Evolutionary conservation across 2,329 filamentous ascomycete genomes (phyloP).

Genomic region (Bipolaris cookei): DNA sequence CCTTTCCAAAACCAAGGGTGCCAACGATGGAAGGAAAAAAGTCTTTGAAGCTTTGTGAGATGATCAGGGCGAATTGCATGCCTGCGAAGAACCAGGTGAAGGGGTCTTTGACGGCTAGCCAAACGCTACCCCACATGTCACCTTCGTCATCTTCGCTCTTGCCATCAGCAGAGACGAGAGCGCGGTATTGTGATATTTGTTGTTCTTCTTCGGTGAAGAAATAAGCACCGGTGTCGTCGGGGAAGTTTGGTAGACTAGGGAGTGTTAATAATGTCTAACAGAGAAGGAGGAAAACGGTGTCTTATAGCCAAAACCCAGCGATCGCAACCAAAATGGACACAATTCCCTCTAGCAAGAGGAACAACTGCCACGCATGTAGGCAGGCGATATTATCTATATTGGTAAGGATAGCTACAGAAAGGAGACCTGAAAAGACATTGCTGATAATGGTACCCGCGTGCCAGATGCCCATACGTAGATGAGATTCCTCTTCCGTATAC

Average conservation of each 20-base stretch:
- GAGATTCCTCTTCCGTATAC: slow-evolving; percentile 56
- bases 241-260: slow-evolving; percentile 38
- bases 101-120: slow-evolving; percentile 46
- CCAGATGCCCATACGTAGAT: slow-evolving; percentile 55
- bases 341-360: slow-evolving; percentile 62
- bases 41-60: slow-evolving; percentile 36
- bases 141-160: slow-evolving; percentile 37
- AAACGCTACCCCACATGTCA: slow-evolving; percentile 48
- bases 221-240: slow-evolving; percentile 20
- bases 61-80: slow-evolving; percentile 47
- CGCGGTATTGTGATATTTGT: slow-evolving; percentile 33
- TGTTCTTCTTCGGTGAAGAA: slow-evolving; percentile 18
- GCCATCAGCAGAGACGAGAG: slow-evolving; percentile 24
- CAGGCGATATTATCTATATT: slow-evolving; percentile 53
- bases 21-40: slow-evolving; percentile 39
- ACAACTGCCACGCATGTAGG: slow-evolving; percentile 52
- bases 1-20: slow-evolving; percentile 20
- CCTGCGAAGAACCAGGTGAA: slow-evolving; percentile 50
- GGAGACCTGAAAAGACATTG: slow-evolving; percentile 55
- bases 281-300: too few species aligned
- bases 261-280: too few species aligned
- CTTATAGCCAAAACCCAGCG: slow-evolving; percentile 40
- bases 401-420: slow-evolving; percentile 55
- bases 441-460: slow-evolving; percentile 56
- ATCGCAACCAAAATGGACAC: slow-evolving; percentile 53